Base-by-base conservation (phyloP, 768 basidiomycete species). In the Boletus rufocinnamomeus region DNA sequence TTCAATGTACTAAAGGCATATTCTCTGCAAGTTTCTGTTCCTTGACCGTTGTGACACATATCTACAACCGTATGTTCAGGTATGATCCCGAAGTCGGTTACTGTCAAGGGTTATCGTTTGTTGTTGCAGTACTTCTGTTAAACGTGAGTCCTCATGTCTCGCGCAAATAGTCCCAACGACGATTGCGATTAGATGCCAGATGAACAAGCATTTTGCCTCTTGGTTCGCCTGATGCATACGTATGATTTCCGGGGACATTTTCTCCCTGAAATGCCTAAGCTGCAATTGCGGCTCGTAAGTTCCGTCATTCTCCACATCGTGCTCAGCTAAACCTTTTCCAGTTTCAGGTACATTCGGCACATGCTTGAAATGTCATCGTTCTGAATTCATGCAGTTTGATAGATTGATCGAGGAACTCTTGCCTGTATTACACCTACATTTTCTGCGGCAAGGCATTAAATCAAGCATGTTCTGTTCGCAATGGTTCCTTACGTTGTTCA, bases 1-100 rank as follows among this genome's bases (percentile, higher is more conserved):
- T 98, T 98, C 78, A 98, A 98, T 69, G 95, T 99, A 37, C 80
- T 98, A 34, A 98, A 98, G 72, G 97, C 97, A 11, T 99, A 98
- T 72, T 97, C 94, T 23, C 72, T 98, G 86, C 93, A 76, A 68
- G 89, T 72, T 35, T 54, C 43, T 16, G 11, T 45, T 52, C 21
- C 47, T 56, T 59, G 25, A 44, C n/a, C 14, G 16, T 17, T 27
- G 30, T 21, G 28, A 37, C 19, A 46, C 13, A 50, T 23, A 40
- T 13, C 58, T 62, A 16, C 59, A 61, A 68, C 59, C 0, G 38
- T 21, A 9, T 55, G 48, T 56, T 49, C 62, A 88, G 93, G 66
- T 91, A 94, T 75, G 93, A 95, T 74, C 79, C 89, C 44, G 88
- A 95, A 74, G 96, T 98, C 6, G 97, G 97, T 10, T 99, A 99